phyloP scores from a whole-genome alignment of 768 basidiomycete genomes.

The Tephrocybe sp. region DNA sequence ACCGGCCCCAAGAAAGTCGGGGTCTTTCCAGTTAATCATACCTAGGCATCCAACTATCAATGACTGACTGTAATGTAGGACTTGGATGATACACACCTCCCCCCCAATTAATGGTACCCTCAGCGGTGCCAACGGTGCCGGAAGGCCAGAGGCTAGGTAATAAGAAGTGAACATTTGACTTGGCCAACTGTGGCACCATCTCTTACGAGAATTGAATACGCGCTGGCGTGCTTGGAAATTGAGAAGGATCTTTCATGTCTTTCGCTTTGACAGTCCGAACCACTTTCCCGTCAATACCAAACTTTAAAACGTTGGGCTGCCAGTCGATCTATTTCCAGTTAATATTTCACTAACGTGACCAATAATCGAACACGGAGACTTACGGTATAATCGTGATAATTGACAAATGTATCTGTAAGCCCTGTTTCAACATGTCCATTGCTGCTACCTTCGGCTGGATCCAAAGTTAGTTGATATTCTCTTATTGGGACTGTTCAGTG shows the following conservation, averaged over 20 bases:
- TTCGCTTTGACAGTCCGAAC: conserved; percentile 67
- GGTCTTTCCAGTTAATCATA: conserved; percentile 77
- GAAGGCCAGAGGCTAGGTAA: conserved; percentile 73
- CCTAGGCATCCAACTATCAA: conserved; percentile 26
- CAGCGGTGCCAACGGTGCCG: conserved; percentile 56
- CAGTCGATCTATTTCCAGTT: conserved; percentile 66
- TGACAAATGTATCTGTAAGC: conserved; percentile 60
- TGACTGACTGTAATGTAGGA: not conserved
- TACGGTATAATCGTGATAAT: conserved; percentile 78
- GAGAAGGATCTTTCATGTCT: conserved; percentile 50
- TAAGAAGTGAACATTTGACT: not conserved
- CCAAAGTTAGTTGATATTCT: not conserved
- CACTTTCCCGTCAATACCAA: conserved; percentile 65
- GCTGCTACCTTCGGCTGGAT: conserved; percentile 37
- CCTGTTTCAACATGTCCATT: conserved; percentile 48
- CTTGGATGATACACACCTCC: conserved; percentile 47
- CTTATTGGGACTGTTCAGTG: not conserved
- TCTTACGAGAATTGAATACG: conserved; percentile 75
- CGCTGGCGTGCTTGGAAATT: conserved; percentile 77
- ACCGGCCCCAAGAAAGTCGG: conserved; percentile 72
- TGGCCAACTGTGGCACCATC: not conserved
- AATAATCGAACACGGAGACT: conserved; percentile 17
- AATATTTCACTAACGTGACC: not conserved
- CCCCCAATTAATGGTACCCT: conserved; percentile 76
- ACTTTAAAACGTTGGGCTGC: conserved; percentile 65